Evolutionary conservation across 202 grass and related monocot genomes (phyloP).

Genomic region (Schoenoplectus tabernaemontani): DNA sequence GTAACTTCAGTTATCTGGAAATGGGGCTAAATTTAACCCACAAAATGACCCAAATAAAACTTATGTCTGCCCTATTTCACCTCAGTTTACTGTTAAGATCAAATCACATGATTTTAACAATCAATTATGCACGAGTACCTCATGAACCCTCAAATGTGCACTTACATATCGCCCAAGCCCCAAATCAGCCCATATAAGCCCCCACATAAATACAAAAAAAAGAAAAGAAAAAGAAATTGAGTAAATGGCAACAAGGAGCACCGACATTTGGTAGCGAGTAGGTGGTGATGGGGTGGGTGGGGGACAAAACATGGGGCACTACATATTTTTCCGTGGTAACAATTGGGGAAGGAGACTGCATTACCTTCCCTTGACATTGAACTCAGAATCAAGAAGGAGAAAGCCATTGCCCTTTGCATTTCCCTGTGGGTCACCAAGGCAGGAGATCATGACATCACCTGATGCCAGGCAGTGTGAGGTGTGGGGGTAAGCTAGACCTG

Average conservation of each 20-base stretch:
- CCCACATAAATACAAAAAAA: neutral
- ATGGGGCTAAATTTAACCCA: neutral
- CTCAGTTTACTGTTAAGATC: neutral
- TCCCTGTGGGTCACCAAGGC: slow-evolving; percentile 76
- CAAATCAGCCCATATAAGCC: neutral
- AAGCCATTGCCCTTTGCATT: slow-evolving; percentile 72
- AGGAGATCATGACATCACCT: slow-evolving; percentile 89
- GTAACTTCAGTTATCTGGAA: neutral
- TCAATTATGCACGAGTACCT: neutral
- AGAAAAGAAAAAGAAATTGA: neutral
- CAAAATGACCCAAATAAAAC: neutral
- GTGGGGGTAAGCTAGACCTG: slow-evolving; percentile 83
- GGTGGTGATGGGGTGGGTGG: no score
- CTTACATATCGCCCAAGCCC: neutral
- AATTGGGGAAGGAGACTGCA: neutral
- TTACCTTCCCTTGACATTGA: slow-evolving; percentile 91
- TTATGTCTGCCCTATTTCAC: neutral
- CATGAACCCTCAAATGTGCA: neutral
- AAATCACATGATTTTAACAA: neutral
- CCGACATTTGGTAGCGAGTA: neutral
- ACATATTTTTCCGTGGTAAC: no score
- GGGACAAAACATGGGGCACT: neutral
- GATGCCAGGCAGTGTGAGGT: slow-evolving; percentile 90
- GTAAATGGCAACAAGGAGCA: neutral
- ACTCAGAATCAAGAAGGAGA: slow-evolving; percentile 82